Percentiles rank a stretch among this genome's conserved stretches.
phyloP scores from a whole-genome alignment of 164 flowering plant species.

The Aristolochia fimbriata region DNA sequence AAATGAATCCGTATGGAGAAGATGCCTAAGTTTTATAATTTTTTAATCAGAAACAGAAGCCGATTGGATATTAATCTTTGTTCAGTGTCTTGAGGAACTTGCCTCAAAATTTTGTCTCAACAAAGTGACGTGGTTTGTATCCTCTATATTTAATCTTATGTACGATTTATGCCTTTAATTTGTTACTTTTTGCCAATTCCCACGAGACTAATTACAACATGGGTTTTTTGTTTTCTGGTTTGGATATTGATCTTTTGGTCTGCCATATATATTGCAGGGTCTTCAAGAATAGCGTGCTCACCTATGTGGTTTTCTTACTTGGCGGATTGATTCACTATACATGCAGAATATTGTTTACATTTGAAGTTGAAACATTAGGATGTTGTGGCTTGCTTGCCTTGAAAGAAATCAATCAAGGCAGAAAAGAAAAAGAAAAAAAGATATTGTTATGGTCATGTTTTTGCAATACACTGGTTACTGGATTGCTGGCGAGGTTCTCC shows the following conservation, averaged over 20 bases:
- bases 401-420: constrained; percentile 11
- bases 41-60: too few relatives aligned
- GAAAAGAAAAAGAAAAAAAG: not conserved
- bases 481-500: constrained; percentile 14
- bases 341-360: constrained; percentile 58
- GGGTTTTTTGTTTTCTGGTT: constrained; percentile 14
- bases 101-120: too few relatives aligned
- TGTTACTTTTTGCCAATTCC: too few relatives aligned
- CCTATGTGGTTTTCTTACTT: constrained; percentile 73
- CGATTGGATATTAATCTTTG: too few relatives aligned
- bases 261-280: constrained; percentile 76
- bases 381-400: constrained; percentile 28
- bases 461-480: constrained; percentile 11
- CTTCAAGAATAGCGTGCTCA: constrained; percentile 74
- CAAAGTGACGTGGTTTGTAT: too few relatives aligned
- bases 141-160: too few relatives aligned
- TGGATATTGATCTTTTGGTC: constrained; percentile 65
- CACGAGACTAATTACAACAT: not conserved
- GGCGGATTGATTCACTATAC: constrained; percentile 84
- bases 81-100: too few relatives aligned
- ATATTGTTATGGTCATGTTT: not conserved
- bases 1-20: too few relatives aligned
- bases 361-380: constrained; percentile 47
- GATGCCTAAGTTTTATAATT: too few relatives aligned
- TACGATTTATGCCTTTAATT: too few relatives aligned